These are phyloP conservation scores for Keithomyces neogunnii DNA, from an alignment of 2,329 filamentous ascomycete genomes.

Conservation along the genomic window DNA sequence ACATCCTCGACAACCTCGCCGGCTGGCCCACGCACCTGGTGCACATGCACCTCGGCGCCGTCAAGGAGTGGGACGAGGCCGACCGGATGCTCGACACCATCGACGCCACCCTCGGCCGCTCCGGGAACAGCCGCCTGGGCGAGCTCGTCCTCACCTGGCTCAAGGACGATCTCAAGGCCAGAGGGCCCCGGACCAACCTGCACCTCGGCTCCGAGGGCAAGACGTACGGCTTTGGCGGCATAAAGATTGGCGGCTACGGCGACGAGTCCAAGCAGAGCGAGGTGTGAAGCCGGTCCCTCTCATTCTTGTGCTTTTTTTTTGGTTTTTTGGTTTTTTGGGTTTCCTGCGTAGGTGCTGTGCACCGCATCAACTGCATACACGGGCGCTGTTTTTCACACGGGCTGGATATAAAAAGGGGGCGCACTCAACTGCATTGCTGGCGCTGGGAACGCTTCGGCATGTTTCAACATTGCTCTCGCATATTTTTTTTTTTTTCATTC, in stretches of 20 bases:
- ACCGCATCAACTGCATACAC: conserved; percentile 4
- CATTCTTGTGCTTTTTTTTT: not conserved
- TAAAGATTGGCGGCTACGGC: conserved; percentile 47
- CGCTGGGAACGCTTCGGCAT: not conserved
- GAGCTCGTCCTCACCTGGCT: conserved; percentile 87
- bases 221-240: conserved; percentile 47
- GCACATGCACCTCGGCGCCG: conserved; percentile 84
- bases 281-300: conserved; percentile 10
- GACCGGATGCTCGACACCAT: conserved; percentile 56
- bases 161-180: conserved; percentile 65
- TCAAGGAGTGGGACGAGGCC: conserved; percentile 78
- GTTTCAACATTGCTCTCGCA: conserved; percentile 1
- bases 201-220: conserved; percentile 52
- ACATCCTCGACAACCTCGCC: conserved; percentile 91
- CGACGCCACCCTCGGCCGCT: conserved; percentile 23
- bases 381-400: conserved; percentile 1
- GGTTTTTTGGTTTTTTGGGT: not conserved
- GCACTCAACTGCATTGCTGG: conserved; percentile 24
- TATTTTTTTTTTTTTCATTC: too few species aligned
- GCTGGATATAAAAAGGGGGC: not conserved
- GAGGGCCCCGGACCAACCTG: conserved; percentile 64
- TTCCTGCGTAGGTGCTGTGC: not conserved
- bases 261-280: conserved; percentile 38
- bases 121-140: conserved; percentile 75
- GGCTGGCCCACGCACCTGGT: conserved; percentile 93